Evolutionary conservation across 352 stramenopile species (phyloP).

Genomic region (Phytophthora fragariae): DNA sequence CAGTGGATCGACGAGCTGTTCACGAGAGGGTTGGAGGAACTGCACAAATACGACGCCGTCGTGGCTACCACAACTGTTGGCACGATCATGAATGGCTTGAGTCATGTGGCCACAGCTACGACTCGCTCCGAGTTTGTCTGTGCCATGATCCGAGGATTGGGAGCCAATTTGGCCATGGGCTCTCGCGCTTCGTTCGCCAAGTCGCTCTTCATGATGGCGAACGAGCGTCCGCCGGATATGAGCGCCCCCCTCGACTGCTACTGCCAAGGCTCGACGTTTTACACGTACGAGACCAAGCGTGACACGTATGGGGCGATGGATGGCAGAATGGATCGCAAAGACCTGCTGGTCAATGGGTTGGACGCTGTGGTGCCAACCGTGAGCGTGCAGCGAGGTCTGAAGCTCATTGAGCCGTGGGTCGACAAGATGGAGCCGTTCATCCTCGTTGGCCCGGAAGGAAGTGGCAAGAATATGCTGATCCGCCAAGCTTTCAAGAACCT

Average conservation of each 20-base stretch:
- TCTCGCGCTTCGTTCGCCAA: slow-evolving; percentile 89
- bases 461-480: slow-evolving; percentile 96
- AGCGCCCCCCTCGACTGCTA: slow-evolving; percentile 91
- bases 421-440: slow-evolving; percentile 95
- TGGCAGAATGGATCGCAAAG: slow-evolving; percentile 65
- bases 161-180: slow-evolving; percentile 89
- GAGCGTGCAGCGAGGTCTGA: slow-evolving; percentile 88
- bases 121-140: slow-evolving; percentile 91
- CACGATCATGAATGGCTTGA: slow-evolving; percentile 93
- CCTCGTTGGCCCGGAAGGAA: slow-evolving; percentile 94
- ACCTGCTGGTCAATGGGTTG: slow-evolving; percentile 49
- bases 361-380: slow-evolving; percentile 71
- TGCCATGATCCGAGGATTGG: slow-evolving; percentile 92
- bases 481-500: slow-evolving; percentile 88
- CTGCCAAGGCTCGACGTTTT: slow-evolving; percentile 70
- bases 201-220: slow-evolving; percentile 92
- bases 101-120: slow-evolving; percentile 79
- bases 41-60: slow-evolving; percentile 85
- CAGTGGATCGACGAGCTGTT: slow-evolving; percentile 96
- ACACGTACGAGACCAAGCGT: slow-evolving; percentile 81
- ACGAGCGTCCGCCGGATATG: slow-evolving; percentile 91
- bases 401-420: slow-evolving; percentile 92
- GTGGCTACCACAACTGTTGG: slow-evolving; percentile 95
- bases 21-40: slow-evolving; percentile 85
- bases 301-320: slow-evolving; percentile 82